phyloP scores from a whole-genome alignment of 2,329 filamentous ascomycete genomes.

The Chaetomium sp. region DNA sequence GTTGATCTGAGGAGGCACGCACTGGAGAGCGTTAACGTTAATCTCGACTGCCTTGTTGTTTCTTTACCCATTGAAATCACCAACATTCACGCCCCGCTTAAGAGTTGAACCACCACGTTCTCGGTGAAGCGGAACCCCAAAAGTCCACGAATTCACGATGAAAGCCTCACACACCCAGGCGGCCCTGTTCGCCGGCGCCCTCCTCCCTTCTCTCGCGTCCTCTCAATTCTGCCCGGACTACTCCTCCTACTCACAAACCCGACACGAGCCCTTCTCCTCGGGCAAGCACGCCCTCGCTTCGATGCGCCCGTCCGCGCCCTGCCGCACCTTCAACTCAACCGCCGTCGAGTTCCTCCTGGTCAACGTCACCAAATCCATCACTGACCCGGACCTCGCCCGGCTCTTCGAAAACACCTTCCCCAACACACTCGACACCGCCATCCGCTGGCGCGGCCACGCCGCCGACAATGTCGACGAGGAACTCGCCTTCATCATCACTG shows the following conservation, averaged over 20 bases:
- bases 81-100: too few species aligned
- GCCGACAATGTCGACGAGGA: slow-evolving; percentile 55
- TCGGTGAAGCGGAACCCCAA: not conserved
- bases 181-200: not conserved
- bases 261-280: slow-evolving; percentile 66
- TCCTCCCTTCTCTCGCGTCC: not conserved
- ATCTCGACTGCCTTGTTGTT: not conserved
- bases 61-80: not conserved
- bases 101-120: too few species aligned
- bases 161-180: not conserved
- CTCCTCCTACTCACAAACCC: slow-evolving; percentile 48
- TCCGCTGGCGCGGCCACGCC: slow-evolving; percentile 59
- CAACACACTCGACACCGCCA: slow-evolving; percentile 68
- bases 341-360: slow-evolving; percentile 70
- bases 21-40: not conserved
- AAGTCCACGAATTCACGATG: not conserved
- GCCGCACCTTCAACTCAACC: slow-evolving; percentile 73
- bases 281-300: slow-evolving; percentile 71
- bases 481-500: slow-evolving; percentile 53
- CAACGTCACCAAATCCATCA: slow-evolving; percentile 60
- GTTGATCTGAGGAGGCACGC: too few species aligned
- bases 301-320: slow-evolving; percentile 68
- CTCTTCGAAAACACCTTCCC: slow-evolving; percentile 69
- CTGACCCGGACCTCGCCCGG: slow-evolving; percentile 68
- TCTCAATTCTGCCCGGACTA: slow-evolving; percentile 55